Evolutionary conservation across 257 asterid species (phyloP).

Genomic region (Gentiana straminea): DNA sequence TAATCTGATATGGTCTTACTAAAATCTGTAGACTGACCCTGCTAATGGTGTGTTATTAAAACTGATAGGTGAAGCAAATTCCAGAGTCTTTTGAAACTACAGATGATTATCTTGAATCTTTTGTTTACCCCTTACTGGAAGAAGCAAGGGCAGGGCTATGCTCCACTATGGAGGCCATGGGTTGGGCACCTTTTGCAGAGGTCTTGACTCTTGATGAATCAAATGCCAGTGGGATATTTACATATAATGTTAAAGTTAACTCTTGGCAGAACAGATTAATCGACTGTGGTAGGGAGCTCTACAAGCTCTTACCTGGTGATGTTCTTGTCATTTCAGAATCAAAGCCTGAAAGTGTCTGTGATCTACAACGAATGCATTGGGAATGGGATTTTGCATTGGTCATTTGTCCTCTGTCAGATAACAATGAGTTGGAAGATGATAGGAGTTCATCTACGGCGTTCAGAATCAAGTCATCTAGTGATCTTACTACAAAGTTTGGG

Average conservation of each 20-base stretch:
- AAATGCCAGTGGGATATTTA: neutral
- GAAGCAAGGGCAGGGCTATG: constrained; percentile 44
- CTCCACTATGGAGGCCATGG: constrained; percentile 27
- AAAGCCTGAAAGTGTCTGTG: constrained; percentile 29
- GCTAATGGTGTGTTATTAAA: neutral
- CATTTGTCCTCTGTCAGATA: constrained; percentile 11
- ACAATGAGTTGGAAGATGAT: constrained; percentile 9
- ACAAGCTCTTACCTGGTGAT: constrained; percentile 46
- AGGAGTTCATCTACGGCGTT: constrained; percentile 5
- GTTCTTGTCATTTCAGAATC: constrained; percentile 24
- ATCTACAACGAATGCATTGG: constrained; percentile 19
- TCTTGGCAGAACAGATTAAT: constrained; percentile 18
- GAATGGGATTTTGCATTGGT: constrained; percentile 36
- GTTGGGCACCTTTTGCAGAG: constrained; percentile 44
- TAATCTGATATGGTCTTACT: too few relatives aligned
- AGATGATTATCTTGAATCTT: constrained; percentile 36
- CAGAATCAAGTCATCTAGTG: constrained; percentile 13
- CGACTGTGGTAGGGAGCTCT: constrained; percentile 26
- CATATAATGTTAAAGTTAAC: constrained; percentile 5
- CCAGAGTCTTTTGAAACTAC: constrained; percentile 29
- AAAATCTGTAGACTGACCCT: too few relatives aligned
- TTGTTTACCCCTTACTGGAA: constrained; percentile 36
- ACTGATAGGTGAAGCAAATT: constrained; percentile 36
- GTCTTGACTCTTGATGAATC: constrained; percentile 3
- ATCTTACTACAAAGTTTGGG: constrained; percentile 7